Evolutionary conservation across 805 yeast genomes (phyloP).

Genomic region (Lipomyces yamanashiensis): DNA sequence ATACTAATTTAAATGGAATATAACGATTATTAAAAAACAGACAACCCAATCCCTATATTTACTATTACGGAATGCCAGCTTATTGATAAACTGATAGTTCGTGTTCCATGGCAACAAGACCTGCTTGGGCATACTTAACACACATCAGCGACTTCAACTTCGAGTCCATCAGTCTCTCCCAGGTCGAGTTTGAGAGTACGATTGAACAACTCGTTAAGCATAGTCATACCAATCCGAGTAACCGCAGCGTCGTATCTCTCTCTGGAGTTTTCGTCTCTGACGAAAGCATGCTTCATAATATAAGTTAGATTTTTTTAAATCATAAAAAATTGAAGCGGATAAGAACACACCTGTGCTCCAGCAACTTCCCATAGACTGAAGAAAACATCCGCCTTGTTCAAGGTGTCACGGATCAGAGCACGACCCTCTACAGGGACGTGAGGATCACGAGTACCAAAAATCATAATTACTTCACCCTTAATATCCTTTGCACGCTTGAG

Average conservation of each 20-base stretch:
- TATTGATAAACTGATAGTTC: too few species aligned
- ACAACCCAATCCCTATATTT: neutral
- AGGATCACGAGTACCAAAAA: conserved; percentile 72
- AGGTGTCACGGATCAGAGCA: conserved; percentile 64
- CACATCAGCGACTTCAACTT: conserved; percentile 60
- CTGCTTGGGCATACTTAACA: conserved; percentile 51
- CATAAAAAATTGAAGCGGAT: too few species aligned
- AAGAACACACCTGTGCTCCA: conserved; percentile 54
- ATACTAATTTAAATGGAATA: neutral
- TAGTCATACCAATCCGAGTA: conserved; percentile 67
- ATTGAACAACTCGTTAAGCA: conserved; percentile 71
- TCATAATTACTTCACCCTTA: conserved; percentile 62
- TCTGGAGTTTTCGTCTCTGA: conserved; percentile 76
- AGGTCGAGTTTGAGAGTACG: conserved; percentile 68
- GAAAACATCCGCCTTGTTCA: conserved; percentile 63
- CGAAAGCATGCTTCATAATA: conserved; percentile 69
- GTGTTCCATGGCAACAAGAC: neutral
- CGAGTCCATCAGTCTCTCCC: conserved; percentile 64
- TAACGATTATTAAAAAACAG: neutral
- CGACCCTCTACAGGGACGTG: conserved; percentile 82
- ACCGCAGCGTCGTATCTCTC: conserved; percentile 84
- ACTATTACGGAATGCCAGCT: too few species aligned
- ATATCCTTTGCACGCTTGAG: conserved; percentile 59
- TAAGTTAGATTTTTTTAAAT: neutral
- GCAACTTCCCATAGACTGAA: conserved; percentile 75